Evolutionary conservation across 768 basidiomycete genomes (phyloP), one percentile per base, ranked within the genome.

Genomic region (Kondoa subrosea): DNA sequence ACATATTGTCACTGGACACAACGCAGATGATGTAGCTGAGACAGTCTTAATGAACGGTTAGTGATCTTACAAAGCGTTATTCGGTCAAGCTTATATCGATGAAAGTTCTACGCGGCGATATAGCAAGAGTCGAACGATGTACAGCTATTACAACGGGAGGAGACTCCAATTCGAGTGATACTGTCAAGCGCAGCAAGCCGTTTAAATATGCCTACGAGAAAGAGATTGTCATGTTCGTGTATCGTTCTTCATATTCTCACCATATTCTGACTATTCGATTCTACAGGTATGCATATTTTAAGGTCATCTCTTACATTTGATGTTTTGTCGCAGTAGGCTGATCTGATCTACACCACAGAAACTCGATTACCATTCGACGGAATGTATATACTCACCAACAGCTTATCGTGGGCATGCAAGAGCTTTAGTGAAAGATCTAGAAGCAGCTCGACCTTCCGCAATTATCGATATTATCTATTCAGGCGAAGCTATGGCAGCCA

Each of bases 191-290:
- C 67, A 91, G 89, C 62, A 99, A 99, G 78, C 95, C 95, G n/a
- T 97, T 99, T 82, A 97, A 96, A 76, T 99, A 97, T 75, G 87
- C 91, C 0, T 97, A 97, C 74, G 95, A 99, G 80, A 99, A 99
- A 78, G 95, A 99, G 79, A 97, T 99, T 33, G 95, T 99, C 70
- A 97, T 99, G 95, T 96, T 97, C 77, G 93, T n/a, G n/a, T n/a
- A n/a, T n/a, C n/a, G n/a, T n/a, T n/a, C n/a, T n/a, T n/a, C n/a
- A n/a, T n/a, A n/a, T n/a, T n/a, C n/a, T 93, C 8, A 8, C 40
- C 21, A 50, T 96, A 99, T 78, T 96, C 96, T 81, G 33, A 30
- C 60, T 50, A 21, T 21, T 2, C 26, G 40, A 50, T 17, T 57
- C 8, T n/a, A 3, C 26, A 34, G 31, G 26, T 63, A 32, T 63